A percentile compares a stretch with the other conserved stretches of the same genome.
These are phyloP conservation scores for Cutaneotrichosporon dermatis DNA, from an alignment of 1,284 basidiomycete genomes.

Conservation along the genomic window DNA sequence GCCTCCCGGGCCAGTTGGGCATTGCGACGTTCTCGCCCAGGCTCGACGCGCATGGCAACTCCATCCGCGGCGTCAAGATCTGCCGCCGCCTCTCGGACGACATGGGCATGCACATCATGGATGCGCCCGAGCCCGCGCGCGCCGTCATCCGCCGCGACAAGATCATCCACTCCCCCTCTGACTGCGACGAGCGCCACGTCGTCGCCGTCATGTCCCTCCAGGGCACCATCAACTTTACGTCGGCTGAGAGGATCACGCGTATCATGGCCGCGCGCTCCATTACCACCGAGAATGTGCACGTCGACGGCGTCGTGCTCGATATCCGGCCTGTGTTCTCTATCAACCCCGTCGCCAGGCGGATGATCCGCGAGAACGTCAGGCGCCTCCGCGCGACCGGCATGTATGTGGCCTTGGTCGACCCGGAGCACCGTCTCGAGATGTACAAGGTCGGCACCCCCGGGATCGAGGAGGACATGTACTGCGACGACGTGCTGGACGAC, in stretches of 20 bases:
- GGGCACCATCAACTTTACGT: constrained; percentile 18
- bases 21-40: constrained; percentile 19
- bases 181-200: background rate
- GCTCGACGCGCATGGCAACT: constrained; percentile 16
- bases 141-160: constrained; percentile 17
- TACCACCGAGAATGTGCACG: background rate
- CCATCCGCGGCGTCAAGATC: constrained; percentile 13
- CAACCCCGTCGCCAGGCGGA: constrained; percentile 10
- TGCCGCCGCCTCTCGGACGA: constrained; percentile 15
- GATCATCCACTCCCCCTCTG: constrained; percentile 8
- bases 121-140: constrained; percentile 16
- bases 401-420: constrained; percentile 12
- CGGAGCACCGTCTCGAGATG: constrained; percentile 11
- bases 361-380: constrained; percentile 14
- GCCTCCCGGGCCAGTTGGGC: constrained; percentile 14
- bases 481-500: constrained; percentile 9
- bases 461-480: constrained; percentile 1
- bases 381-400: constrained; percentile 11
- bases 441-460: background rate
- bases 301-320: constrained; percentile 15
- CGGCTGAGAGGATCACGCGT: constrained; percentile 19
- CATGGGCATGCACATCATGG: constrained; percentile 23
- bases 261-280: constrained; percentile 8
- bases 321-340: constrained; percentile 13
- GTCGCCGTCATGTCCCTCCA: constrained; percentile 14